Percentiles rank a stretch among this genome's conserved stretches.
These are phyloP conservation scores for Globisporangium acanthophoron DNA, from an alignment of 352 stramenopile species.

Conservation along the genomic window DNA sequence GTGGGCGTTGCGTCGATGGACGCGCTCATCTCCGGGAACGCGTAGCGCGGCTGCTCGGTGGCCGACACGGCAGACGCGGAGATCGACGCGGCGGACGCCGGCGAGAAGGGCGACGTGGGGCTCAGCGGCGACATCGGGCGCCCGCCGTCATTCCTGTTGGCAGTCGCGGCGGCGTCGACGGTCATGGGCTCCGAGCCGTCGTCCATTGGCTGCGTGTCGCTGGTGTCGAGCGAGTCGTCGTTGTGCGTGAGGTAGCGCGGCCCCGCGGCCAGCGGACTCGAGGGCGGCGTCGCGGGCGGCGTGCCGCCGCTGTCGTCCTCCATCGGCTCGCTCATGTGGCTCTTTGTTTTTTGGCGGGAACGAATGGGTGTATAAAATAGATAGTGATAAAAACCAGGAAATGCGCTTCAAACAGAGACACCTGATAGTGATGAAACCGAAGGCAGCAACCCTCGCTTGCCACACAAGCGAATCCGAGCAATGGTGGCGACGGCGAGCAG, in stretches of 20 bases:
- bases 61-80: slow-evolving; percentile 77
- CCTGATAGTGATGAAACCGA: too few species aligned
- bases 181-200: slow-evolving; percentile 7
- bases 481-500: background rate
- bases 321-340: background rate
- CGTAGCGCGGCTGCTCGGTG: slow-evolving; percentile 64
- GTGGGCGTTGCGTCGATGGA: slow-evolving; percentile 74
- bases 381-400: background rate
- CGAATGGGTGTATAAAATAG: background rate
- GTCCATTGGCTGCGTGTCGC: slow-evolving; percentile 7
- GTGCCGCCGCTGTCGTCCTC: slow-evolving; percentile 22
- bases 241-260: slow-evolving; percentile 43
- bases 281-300: slow-evolving; percentile 54
- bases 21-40: slow-evolving; percentile 75
- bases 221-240: slow-evolving; percentile 1
- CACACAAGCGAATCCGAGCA: background rate
- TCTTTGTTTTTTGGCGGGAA: background rate
- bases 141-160: background rate
- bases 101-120: slow-evolving; percentile 50
- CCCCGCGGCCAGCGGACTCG: slow-evolving; percentile 27
- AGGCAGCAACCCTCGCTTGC: too few species aligned
- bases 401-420: background rate
- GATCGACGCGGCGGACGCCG: slow-evolving; percentile 65
- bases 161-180: slow-evolving; percentile 1
- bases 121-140: slow-evolving; percentile 26